These are phyloP conservation scores for Didymellaceae sp. DNA, from an alignment of 2,329 filamentous ascomycete genomes.

Conservation along the genomic window DNA sequence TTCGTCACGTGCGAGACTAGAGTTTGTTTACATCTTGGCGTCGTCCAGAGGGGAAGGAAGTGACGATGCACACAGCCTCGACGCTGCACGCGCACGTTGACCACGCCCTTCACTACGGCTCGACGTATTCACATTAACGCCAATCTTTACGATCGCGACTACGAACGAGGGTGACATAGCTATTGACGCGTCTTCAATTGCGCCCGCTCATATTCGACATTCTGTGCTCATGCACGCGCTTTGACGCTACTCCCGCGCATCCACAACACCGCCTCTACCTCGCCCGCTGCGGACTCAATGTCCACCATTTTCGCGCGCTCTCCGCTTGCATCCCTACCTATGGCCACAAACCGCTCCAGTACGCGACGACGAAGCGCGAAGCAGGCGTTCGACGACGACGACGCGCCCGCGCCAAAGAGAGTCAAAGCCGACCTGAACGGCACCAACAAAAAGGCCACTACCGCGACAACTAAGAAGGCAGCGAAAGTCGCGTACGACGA, in stretches of 20 bases:
- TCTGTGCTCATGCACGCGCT: constrained; percentile 47
- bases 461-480: constrained; percentile 45
- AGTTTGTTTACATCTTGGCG: constrained; percentile 30
- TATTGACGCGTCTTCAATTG: constrained; percentile 3
- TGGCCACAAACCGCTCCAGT: constrained; percentile 54
- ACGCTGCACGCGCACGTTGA: constrained; percentile 36
- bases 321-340: constrained; percentile 55
- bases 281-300: constrained; percentile 44
- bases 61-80: constrained; percentile 30
- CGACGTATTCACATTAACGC: constrained; percentile 43
- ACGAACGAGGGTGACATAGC: constrained; percentile 19
- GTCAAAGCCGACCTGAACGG: constrained; percentile 49
- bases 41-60: constrained; percentile 24
- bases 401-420: constrained; percentile 54
- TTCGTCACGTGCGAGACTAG: constrained; percentile 25
- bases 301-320: constrained; percentile 45
- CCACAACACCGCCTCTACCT: constrained; percentile 25
- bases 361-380: constrained; percentile 57
- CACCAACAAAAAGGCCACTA: constrained; percentile 45
- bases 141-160: constrained; percentile 36
- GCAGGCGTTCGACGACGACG: constrained; percentile 53
- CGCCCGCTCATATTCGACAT: constrained; percentile 17
- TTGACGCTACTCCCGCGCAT: constrained; percentile 28
- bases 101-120: constrained; percentile 29
- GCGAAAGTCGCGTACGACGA: constrained; percentile 55